Evolutionary conservation across 1,284 basidiomycete species (phyloP).

Genomic region (Rhodotorula mucilaginosa): DNA sequence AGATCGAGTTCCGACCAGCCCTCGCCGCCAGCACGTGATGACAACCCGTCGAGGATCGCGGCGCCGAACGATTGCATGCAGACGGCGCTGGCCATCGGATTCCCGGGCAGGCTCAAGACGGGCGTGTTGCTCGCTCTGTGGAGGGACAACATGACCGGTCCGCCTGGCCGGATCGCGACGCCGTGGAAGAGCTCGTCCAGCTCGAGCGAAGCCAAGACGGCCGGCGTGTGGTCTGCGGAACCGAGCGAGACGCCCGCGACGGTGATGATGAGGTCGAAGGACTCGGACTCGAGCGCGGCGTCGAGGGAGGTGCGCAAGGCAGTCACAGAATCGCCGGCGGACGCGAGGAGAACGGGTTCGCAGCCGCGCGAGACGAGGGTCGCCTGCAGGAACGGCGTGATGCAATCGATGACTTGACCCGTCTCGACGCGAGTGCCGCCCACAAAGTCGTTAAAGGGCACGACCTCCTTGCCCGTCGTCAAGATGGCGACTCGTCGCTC

Average conservation of each 20-base stretch:
- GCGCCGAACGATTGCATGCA: slow-evolving; percentile 11
- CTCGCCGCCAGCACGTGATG: background rate
- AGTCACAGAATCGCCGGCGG: slow-evolving; percentile 4
- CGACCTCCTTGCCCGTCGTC: slow-evolving; percentile 14
- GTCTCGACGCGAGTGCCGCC: background rate
- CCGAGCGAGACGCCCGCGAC: slow-evolving; percentile 22
- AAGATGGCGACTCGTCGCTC: slow-evolving; percentile 4
- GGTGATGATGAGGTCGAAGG: slow-evolving; percentile 7
- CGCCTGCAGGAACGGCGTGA: slow-evolving; percentile 9
- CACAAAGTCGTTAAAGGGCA: background rate
- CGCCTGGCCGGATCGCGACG: slow-evolving; percentile 15
- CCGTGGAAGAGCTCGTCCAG: slow-evolving; percentile 2
- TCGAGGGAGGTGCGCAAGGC: slow-evolving; percentile 3
- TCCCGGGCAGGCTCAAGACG: slow-evolving; percentile 12
- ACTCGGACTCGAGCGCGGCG: background rate
- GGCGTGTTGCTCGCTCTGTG: background rate
- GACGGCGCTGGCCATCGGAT: slow-evolving; percentile 18
- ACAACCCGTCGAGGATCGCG: background rate
- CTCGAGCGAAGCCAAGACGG: slow-evolving; percentile 6
- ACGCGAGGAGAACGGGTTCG: slow-evolving; percentile 4
- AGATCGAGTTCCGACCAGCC: background rate
- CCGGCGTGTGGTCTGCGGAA: slow-evolving; percentile 12
- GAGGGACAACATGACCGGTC: slow-evolving; percentile 6
- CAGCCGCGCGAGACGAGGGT: slow-evolving; percentile 1
- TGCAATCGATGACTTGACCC: slow-evolving; percentile 19